Base-by-base conservation (phyloP, 352 stramenopile genomes). In the Phytopythium aichiense region DNA sequence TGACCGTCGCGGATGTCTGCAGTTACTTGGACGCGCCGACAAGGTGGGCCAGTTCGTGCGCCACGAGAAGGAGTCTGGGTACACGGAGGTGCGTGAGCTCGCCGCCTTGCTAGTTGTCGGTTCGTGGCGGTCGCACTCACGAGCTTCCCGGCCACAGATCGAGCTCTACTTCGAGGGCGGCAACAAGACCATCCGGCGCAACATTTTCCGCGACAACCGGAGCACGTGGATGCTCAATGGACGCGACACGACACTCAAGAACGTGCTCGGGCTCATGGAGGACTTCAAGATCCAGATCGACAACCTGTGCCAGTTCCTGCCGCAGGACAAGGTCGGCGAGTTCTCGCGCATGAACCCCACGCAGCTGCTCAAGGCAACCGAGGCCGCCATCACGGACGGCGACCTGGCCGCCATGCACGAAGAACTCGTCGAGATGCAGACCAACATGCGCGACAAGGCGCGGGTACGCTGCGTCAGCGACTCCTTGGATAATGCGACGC, bases 281-380 rank as follows among this genome's bases (percentile, higher is more conserved):
- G 66, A 76, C 18, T 76, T 91, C n/a, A 85, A 94, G 40, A 99
- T 99, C 63, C 84, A 98, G 63, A 96, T 99, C 68, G 94, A 98
- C 73, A 99, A 99, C 67, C 79, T 99, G 37, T 99, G 97, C 62
- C 98, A 98, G 50, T 99, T 99, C 65, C 71, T 99, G 25, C 98
- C 98, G 2, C 97, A 99, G 72, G 97, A 99, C 67, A 97, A 97
- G 71, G 97, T 96, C 20, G 86, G 88, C 56, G 86, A 96, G 66
- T 96, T 96, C 58, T 92, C 88, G n/a, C 76, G 82, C 35, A 93
- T 96, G 84, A 95, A 92, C 56, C 60, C 83, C 0, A 71, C 84
- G 48, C 72, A 89, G 66, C 71, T 96, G 45, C 68, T 96, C 2
- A 82, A 83, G n/a, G 86, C 86, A 3, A 96, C 88, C 13, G 82